Percentiles rank a stretch among this genome's conserved stretches.
Conservation (phyloP, 495 filamentous ascomycete genomes). For the Talaromyces proteolyticus region DNA sequence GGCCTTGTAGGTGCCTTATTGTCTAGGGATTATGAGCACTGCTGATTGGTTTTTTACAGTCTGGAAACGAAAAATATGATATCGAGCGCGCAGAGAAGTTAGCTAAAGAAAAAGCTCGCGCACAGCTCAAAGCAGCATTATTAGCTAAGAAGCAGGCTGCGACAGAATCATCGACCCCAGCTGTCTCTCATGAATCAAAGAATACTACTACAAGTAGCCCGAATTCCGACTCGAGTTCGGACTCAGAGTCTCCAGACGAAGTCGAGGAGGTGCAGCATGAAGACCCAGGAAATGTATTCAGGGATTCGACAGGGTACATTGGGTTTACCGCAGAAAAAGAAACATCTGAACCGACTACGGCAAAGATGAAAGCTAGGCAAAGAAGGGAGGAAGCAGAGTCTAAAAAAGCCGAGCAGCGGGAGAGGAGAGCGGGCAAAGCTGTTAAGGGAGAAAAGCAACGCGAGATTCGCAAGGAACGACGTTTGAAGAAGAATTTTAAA, state of each 20-base stretch:
- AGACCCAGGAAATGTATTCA: conserved; percentile 1
- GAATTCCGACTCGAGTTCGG: conserved; percentile 15
- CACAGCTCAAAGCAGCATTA: conserved; percentile 42
- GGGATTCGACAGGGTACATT: neutral
- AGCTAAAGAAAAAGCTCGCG: conserved; percentile 46
- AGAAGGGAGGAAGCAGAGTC: conserved; percentile 3
- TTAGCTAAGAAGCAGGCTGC: conserved; percentile 25
- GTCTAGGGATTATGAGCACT: neutral
- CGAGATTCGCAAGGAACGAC: conserved; percentile 25
- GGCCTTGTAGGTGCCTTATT: conserved; percentile 53
- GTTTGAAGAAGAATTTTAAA: conserved; percentile 29
- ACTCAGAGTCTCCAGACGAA: conserved; percentile 19
- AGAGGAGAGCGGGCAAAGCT: neutral
- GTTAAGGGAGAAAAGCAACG: conserved; percentile 15
- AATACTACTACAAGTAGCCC: conserved; percentile 12
- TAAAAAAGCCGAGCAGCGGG: conserved; percentile 6
- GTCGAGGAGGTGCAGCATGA: conserved; percentile 10
- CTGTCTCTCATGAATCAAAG: conserved; percentile 9
- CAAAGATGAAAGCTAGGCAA: conserved; percentile 24
- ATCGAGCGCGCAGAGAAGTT: conserved; percentile 45
- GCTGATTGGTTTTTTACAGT: conserved; percentile 28
- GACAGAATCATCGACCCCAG: neutral
- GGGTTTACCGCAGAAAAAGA: conserved; percentile 7
- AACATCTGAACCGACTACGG: conserved; percentile 15
- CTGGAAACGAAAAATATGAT: conserved; percentile 59